Percentiles rank a stretch among this genome's conserved stretches.
Evolutionary conservation across 1,284 basidiomycete species (phyloP).

Genomic region (Stereum hirsutum): DNA sequence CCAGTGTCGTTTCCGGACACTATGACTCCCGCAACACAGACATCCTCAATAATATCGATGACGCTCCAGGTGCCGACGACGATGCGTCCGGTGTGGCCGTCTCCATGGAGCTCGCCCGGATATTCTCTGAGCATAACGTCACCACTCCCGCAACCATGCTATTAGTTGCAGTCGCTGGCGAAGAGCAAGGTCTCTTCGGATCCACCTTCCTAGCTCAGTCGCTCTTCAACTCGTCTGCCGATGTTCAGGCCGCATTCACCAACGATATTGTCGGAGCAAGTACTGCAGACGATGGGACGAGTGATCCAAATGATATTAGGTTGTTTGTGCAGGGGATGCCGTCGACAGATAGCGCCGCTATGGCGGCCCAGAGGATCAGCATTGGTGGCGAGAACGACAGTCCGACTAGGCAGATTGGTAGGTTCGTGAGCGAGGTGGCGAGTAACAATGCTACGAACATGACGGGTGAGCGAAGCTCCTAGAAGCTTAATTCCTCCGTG

Average conservation of each 20-base stretch:
- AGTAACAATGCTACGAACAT: slow-evolving; percentile 36
- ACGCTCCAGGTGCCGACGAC: slow-evolving; percentile 40
- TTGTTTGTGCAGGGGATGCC: slow-evolving; percentile 43
- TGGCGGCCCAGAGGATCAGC: slow-evolving; percentile 22
- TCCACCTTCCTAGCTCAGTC: slow-evolving; percentile 35
- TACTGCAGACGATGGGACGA: slow-evolving; percentile 33
- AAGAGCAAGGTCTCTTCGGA: slow-evolving; percentile 43
- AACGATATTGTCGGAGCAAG: slow-evolving; percentile 43
- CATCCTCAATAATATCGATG: slow-evolving; percentile 30
- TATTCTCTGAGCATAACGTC: slow-evolving; percentile 33
- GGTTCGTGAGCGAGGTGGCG: slow-evolving; percentile 39
- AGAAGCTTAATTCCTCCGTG: background rate
- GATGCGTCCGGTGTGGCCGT: slow-evolving; percentile 42
- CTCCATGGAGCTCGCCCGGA: slow-evolving; percentile 36
- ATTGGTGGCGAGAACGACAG: slow-evolving; percentile 47
- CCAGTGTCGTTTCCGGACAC: slow-evolving; percentile 27
- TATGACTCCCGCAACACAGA: slow-evolving; percentile 40
- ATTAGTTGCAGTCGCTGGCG: slow-evolving; percentile 40
- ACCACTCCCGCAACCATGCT: slow-evolving; percentile 43
- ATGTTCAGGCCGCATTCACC: slow-evolving; percentile 47
- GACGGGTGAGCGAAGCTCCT: slow-evolving; percentile 26
- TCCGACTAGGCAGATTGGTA: slow-evolving; percentile 37
- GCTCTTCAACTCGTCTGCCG: slow-evolving; percentile 29
- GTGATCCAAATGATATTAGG: slow-evolving; percentile 35
- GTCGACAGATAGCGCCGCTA: slow-evolving; percentile 26